These are phyloP conservation scores for Citrus cavaleriei DNA, from an alignment of 345 rosid genomes.

Conservation along the genomic window DNA sequence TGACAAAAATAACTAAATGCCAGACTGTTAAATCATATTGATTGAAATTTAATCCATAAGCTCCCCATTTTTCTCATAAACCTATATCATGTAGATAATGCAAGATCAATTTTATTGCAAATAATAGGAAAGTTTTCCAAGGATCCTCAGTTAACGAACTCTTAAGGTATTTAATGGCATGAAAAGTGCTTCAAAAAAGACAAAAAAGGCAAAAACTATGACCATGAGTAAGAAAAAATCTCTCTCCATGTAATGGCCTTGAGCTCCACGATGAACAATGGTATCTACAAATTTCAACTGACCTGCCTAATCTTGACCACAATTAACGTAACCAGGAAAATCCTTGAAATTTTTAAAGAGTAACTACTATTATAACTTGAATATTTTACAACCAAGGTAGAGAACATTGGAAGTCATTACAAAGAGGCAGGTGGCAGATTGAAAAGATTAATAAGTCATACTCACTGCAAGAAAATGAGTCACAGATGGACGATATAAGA, in stretches of 20 bases:
- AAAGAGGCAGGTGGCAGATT: constrained; percentile 1
- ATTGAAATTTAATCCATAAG: not conserved
- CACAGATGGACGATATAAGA: constrained; percentile 77
- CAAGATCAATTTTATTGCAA: not conserved
- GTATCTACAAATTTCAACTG: not conserved
- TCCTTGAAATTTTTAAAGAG: not conserved
- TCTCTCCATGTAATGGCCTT: not conserved
- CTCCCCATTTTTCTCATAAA: not conserved
- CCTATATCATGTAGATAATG: not conserved
- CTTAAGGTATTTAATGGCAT: not conserved
- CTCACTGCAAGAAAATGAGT: constrained; percentile 92
- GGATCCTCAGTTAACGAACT: not conserved
- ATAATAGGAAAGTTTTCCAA: not conserved
- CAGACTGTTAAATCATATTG: not conserved
- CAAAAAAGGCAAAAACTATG: not conserved
- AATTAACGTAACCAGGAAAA: not conserved
- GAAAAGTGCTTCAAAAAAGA: not conserved
- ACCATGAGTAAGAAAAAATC: not conserved
- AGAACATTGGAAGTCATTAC: not conserved
- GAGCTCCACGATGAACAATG: not conserved
- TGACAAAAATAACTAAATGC: not conserved
- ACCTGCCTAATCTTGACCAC: not conserved
- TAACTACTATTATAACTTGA: not conserved
- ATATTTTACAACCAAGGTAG: not conserved
- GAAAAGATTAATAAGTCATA: constrained; percentile 11